A percentile compares a stretch with the other conserved stretches of the same genome.
phyloP scores from a whole-genome alignment of 169 alveolate species.

The Cryptosporidium sp. region DNA sequence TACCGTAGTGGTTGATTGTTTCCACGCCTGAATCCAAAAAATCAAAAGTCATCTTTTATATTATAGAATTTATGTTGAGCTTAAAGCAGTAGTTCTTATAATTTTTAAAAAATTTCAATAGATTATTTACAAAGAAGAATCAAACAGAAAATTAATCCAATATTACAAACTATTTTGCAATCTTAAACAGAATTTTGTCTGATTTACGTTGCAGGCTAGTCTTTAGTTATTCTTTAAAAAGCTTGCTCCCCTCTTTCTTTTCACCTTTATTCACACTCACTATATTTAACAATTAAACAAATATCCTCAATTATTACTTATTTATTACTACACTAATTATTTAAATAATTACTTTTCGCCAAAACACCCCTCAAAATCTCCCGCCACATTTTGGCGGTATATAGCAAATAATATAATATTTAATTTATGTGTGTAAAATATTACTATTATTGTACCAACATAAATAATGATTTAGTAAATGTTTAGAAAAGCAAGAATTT shows the following conservation, averaged over 20 bases:
- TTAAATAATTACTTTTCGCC: neutral
- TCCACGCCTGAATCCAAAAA: conserved; percentile 11
- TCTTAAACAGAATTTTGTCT: neutral
- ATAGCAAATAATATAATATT: neutral
- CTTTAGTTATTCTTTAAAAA: neutral
- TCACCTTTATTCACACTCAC: neutral
- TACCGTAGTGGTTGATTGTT: conserved; percentile 7
- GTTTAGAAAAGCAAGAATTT: no score
- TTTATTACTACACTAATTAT: neutral
- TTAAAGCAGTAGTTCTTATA: neutral
- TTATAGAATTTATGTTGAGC: neutral
- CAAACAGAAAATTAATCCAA: neutral
- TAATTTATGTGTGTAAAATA: neutral
- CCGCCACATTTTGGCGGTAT: conserved; percentile 4
- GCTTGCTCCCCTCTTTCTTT: neutral
- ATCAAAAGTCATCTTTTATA: conserved; percentile 8
- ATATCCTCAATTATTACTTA: neutral
- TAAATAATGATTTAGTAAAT: no score
- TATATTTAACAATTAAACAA: neutral
- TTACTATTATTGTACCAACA: neutral
- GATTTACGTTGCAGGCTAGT: neutral
- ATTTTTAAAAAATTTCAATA: neutral
- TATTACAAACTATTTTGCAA: neutral
- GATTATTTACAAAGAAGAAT: neutral
- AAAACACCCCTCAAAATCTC: conserved; percentile 5